Evolutionary conservation across 345 rosid genomes (phyloP), one percentile per base, ranked within the genome.

Genomic region (Salix caprea): DNA sequence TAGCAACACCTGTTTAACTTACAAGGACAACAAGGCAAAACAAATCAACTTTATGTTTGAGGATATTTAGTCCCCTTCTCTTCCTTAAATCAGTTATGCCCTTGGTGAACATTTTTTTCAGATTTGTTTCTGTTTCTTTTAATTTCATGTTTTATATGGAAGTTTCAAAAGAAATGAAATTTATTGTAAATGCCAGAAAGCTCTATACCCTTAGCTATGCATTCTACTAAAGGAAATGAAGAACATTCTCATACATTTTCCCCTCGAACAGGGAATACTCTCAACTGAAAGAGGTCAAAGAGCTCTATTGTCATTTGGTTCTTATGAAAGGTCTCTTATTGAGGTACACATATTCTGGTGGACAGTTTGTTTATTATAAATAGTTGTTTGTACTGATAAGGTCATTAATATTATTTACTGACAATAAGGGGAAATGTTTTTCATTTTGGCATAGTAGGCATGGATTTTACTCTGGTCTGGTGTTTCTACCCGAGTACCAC

Each of bases 201-300:
- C 23, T 46, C 18, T 50, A 9, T 58, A 37, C 28, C 70, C 40
- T 36, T 8, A 30, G 34, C 21, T 65, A 18, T 36, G 42, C 9
- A 32, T 12, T 39, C 37, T 61, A 28, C 7, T 28, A 24, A 60
- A 19, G 76, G 32, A 65, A 46, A 30, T 28, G 70, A 61, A 54
- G 21, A 26, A 42, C 36, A 28, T 54, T 72, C 52, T 68, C 81
- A 52, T 77, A 77, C 70, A 39, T 65, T 28, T 73, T 71, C 28
- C n/a, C 30, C 44, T 69, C 34, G 67, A 85, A 67, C 84, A 95
- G 97, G 99, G 97, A 79, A 87, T 95, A 82, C 96, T 93, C 81
- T 91, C 99, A 62, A 95, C 99, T 60, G 97, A 87, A 87, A 91
- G 89, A 76, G 97, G 97, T 75, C 97, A 89, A 77, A 84, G 81